Percentiles rank a stretch among this genome's conserved stretches.
phyloP scores from a whole-genome alignment of 1,284 basidiomycete species.

The Malassezia psittaci region DNA sequence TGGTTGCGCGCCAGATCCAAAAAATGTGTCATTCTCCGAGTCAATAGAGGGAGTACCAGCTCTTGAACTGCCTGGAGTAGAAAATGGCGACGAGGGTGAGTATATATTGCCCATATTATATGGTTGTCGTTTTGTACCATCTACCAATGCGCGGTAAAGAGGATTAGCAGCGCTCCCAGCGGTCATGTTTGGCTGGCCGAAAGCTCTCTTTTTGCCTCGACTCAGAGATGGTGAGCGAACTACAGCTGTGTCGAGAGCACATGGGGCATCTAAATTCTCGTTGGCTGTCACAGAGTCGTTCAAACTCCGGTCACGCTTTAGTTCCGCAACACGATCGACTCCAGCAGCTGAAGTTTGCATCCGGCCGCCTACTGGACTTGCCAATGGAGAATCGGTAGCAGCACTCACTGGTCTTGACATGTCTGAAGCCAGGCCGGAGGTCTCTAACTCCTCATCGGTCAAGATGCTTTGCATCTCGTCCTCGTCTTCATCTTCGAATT shows the following conservation, averaged over 20 bases:
- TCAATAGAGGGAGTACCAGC: conserved; percentile 39
- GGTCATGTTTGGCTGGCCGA: conserved; percentile 31
- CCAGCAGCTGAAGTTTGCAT: conserved; percentile 6
- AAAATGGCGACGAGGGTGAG: conserved; percentile 43
- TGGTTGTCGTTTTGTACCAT: conserved; percentile 29
- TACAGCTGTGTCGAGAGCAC: conserved; percentile 39
- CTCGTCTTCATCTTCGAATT: conserved; percentile 45
- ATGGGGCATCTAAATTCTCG: conserved; percentile 32
- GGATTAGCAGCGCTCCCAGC: conserved; percentile 29
- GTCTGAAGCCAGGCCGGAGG: conserved; percentile 17
- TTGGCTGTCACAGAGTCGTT: conserved; percentile 14
- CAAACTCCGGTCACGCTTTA: conserved; percentile 10
- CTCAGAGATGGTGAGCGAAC: conserved; percentile 30
- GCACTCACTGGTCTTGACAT: conserved; percentile 16
- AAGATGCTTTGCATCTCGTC: conserved; percentile 29
- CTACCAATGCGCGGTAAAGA: conserved; percentile 41
- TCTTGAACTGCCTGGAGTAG: conserved; percentile 40
- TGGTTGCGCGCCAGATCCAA: conserved; percentile 29
- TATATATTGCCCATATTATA: conserved; percentile 35
- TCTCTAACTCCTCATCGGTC: conserved; percentile 35
- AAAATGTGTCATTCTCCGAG: conserved; percentile 33
- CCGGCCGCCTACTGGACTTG: conserved; percentile 31
- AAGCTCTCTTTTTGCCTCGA: conserved; percentile 45
- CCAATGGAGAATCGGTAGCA: conserved; percentile 29
- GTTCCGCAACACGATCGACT: conserved; percentile 5